These are phyloP conservation scores for Naganishia sp. DNA, from an alignment of 1,284 basidiomycete genomes.

Conservation along the genomic window DNA sequence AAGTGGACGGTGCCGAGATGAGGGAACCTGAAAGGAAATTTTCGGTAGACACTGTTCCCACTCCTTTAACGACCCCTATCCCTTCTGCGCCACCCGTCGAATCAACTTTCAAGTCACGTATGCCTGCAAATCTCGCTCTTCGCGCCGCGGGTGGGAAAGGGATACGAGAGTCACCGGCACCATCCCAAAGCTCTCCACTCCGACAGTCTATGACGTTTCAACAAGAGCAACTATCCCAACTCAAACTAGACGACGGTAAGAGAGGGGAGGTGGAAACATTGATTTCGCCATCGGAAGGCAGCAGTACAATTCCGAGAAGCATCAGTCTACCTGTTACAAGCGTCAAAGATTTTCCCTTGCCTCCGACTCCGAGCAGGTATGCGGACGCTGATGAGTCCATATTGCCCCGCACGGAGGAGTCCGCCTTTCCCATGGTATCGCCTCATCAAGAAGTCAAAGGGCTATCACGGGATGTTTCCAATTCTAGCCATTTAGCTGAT, in stretches of 20 bases:
- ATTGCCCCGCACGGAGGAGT: not conserved
- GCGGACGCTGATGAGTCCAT: not conserved
- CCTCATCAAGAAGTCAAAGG: not conserved
- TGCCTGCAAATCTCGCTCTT: slow-evolving; percentile 17
- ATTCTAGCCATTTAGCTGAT: no score
- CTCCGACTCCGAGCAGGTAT: slow-evolving; percentile 1
- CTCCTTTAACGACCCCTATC: not conserved
- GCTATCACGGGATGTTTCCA: not conserved
- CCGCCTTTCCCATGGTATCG: not conserved
- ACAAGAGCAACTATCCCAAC: slow-evolving; percentile 3
- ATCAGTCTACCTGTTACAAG: not conserved
- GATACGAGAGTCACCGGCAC: not conserved
- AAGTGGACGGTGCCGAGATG: slow-evolving; percentile 15
- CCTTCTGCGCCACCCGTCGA: not conserved
- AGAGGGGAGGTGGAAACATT: not conserved
- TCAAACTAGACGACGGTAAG: not conserved
- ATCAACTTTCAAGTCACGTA: slow-evolving; percentile 11
- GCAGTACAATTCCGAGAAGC: not conserved
- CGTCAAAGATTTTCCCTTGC: not conserved
- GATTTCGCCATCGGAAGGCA: slow-evolving; percentile 2
- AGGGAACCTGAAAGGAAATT: no score
- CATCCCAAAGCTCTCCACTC: slow-evolving; percentile 2
- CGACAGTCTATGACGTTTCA: slow-evolving; percentile 13
- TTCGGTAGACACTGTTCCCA: not conserved
- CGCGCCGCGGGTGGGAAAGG: not conserved